Percentiles rank a stretch among this genome's conserved stretches.
phyloP scores from a whole-genome alignment of 2,329 filamentous ascomycete species.

The Stemphylium lycopersici region DNA sequence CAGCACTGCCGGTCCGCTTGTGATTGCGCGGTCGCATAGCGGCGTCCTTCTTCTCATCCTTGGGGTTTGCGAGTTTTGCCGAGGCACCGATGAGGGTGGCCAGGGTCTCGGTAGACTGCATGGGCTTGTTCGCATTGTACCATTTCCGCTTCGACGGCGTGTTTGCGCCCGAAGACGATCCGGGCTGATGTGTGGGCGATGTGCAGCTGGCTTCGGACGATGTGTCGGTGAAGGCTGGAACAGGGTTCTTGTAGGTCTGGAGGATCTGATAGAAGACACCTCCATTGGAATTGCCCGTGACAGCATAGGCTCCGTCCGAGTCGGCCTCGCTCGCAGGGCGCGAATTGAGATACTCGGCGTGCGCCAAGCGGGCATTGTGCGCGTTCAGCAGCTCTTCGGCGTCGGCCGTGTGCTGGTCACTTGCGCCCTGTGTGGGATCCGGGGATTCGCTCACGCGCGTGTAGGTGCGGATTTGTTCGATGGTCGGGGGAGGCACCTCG shows the following conservation, averaged over 20 bases:
- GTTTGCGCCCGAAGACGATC: constrained; percentile 30
- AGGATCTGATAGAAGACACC: constrained; percentile 43
- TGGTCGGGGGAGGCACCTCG: constrained; percentile 21
- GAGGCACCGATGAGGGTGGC: constrained; percentile 40
- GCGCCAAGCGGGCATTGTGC: constrained; percentile 16
- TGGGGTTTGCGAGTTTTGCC: constrained; percentile 37
- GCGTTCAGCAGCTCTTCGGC: constrained; percentile 32
- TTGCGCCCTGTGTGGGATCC: constrained; percentile 14
- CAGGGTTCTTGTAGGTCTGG: constrained; percentile 39
- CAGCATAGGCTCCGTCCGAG: constrained; percentile 31
- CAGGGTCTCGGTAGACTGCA: constrained; percentile 38
- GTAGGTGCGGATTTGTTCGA: constrained; percentile 15
- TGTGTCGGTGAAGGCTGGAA: constrained; percentile 17
- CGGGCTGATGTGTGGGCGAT: constrained; percentile 19
- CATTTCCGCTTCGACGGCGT: constrained; percentile 40
- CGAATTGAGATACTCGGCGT: constrained; percentile 2
- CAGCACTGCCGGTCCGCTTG: constrained; percentile 31
- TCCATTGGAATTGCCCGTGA: constrained; percentile 35
- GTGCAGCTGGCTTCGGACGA: constrained; percentile 25
- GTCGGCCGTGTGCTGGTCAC: constrained; percentile 25
- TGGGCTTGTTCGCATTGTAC: constrained; percentile 37
- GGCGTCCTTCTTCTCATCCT: constrained; percentile 25
- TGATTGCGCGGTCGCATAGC: constrained; percentile 23
- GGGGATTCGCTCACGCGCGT: constrained; percentile 20
- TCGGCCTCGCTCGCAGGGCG: constrained; percentile 11